Base-by-base conservation (phyloP, 1,284 basidiomycete genomes). In the Boletellus dicymbophilus region DNA sequence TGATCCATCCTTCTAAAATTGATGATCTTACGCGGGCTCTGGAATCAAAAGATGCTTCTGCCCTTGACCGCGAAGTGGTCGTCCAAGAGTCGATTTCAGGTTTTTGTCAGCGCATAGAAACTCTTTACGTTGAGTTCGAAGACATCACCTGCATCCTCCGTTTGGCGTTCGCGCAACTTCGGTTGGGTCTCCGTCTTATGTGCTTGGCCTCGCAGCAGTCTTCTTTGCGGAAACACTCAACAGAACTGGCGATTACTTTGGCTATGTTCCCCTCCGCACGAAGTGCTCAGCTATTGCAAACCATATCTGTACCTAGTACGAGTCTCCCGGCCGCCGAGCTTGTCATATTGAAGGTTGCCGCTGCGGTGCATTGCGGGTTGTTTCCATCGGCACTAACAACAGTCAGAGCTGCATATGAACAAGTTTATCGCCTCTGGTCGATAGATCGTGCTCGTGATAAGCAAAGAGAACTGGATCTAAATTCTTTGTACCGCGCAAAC, bases 401-500 rank as follows among this genome's bases (percentile, higher is more conserved):
- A 6, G 42, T 92, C 16, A 74, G 81, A 38, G 62, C 63, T 4
- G 66, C 79, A 9, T 95, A 93, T 60, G 88, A 93, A 49, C 84
- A 88, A 58, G 76, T 88, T 1, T 80, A 86, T 49, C 78, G 84
- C 20, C 77, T 96, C 9, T 98, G 95, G 95, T 77, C 84, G 28
- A 83, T 88, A 30, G 90, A 97, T 61, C 82, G 85, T 36, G 82
- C 85, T 25, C 82, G 82, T 52, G 84, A 87, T 53, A 78, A 82
- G 38, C 80, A 90, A 56, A 78, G 73, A 18, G 81, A 83, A 33
- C 79, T 81, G 34, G 84, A 84, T 30, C 79, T 84, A 0, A 81
- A 83, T 27, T 90, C 90, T 43, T 69, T 99, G 18, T 99, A 98
- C 76, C 88, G 88, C 34, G 77, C 79, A 48, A 85, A 81, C 37